Evolutionary conservation across 305 asterid genomes (phyloP).

Genomic region (Solanum hybrid): DNA sequence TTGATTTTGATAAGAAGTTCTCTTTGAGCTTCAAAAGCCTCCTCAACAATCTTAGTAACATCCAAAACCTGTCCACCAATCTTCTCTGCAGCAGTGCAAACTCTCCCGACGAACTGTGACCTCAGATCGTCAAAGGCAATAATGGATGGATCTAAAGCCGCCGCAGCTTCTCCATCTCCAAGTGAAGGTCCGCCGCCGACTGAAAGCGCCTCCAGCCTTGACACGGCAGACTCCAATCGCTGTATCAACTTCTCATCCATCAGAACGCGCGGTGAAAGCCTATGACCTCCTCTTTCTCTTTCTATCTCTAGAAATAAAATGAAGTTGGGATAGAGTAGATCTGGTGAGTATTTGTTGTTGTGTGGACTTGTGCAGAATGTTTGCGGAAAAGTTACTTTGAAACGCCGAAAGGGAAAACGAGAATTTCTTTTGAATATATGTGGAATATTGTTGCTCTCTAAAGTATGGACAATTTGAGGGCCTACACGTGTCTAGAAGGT

Average conservation of each 20-base stretch:
- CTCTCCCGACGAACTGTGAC: slow-evolving; percentile 49
- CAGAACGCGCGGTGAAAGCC: neutral
- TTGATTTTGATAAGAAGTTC: slow-evolving; percentile 71
- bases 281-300: neutral
- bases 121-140: slow-evolving; percentile 75
- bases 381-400: neutral
- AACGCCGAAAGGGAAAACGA: neutral
- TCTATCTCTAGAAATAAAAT: neutral
- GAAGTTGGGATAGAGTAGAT: neutral
- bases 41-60: slow-evolving; percentile 47
- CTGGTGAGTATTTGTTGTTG: slow-evolving; percentile 4
- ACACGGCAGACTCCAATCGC: slow-evolving; percentile 88
- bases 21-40: slow-evolving; percentile 64
- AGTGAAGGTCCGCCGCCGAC: slow-evolving; percentile 22
- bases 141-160: slow-evolving; percentile 79
- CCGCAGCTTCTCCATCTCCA: slow-evolving; percentile 37
- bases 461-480: neutral
- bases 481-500: neutral
- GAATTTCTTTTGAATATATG: neutral
- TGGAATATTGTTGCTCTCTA: neutral
- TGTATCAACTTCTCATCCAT: slow-evolving; percentile 69
- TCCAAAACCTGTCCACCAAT: slow-evolving; percentile 87
- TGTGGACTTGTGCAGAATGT: neutral
- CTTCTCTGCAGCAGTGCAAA: slow-evolving; percentile 66
- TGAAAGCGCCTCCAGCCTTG: slow-evolving; percentile 70